Base-by-base conservation (phyloP, 1,139 yeast species). In the Saccharomyces hybrid region DNA sequence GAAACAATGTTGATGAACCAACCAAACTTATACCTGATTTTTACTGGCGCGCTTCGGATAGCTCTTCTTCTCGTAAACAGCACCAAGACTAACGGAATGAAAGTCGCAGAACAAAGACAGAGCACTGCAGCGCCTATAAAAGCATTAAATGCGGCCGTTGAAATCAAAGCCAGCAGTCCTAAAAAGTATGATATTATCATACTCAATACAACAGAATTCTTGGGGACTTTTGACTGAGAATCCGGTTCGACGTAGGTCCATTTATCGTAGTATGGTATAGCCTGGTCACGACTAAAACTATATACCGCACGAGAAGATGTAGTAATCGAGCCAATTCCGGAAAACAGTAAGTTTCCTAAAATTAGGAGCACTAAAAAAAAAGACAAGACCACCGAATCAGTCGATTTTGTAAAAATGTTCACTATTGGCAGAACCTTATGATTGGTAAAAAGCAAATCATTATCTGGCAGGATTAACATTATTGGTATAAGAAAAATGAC, bases 261-360 rank as follows among this genome's bases (percentile, higher is more conserved):
- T 44, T 78, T 67, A 9, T 78, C 74, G 56, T 84, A 80, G 61
- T 77, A 82, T 0, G 96, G 96, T 50, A 89, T 72, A 0, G 95
- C 96, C 49, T 87, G 90, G 68, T 89, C 97, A 70, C 97, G 81
- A 52, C 96, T 88, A 71, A 89, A 84, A 13, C 95, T 89, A 73
- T 83, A 89, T 0, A 91, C 86, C 38, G 88, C 83, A 73, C 96
- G 81, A 5, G 96, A 87, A 0, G 95, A 91, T 0, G 96, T 88
- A 0, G 95, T 87, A 34, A 88, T 76, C 27, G 93, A 77, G 41
- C 95, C 95, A 55, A 86, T 83, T 4, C 90, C 84, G 47, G 90
- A 93, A 67, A 87, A 85, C 23, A 85, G 63, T 47, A 87, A 80
- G 26, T 93, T 85, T 0, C 91, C 90, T 46, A 85, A 73, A 56